A percentile compares a stretch with the other conserved stretches of the same genome.
phyloP scores from a whole-genome alignment of 23 red algal species.

The Gracilaria vermiculophylla region DNA sequence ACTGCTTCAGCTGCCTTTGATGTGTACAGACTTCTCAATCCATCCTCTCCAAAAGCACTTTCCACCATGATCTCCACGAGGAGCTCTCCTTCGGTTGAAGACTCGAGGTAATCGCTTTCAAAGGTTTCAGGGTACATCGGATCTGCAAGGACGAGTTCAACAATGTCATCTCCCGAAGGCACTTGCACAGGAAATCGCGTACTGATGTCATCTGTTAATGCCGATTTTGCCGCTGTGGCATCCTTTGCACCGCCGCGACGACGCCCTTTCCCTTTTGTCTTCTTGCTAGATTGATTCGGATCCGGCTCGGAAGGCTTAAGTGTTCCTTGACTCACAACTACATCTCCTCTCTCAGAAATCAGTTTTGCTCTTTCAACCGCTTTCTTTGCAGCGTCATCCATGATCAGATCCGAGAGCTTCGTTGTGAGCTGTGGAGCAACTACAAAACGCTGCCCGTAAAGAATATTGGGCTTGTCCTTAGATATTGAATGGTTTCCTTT shows the following conservation, averaged over 20 bases:
- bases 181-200: constrained; percentile 2
- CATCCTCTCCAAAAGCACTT: not conserved
- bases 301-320: not conserved
- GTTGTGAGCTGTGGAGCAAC: constrained; percentile 23
- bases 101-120: constrained; percentile 46
- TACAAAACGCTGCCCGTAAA: constrained; percentile 37
- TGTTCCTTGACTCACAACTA: constrained; percentile 34
- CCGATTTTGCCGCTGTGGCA: not conserved
- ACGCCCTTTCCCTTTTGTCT: constrained; percentile 49
- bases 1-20: constrained; percentile 45
- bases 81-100: constrained; percentile 7
- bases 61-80: constrained; percentile 17
- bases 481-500: not conserved
- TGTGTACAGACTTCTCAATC: not conserved
- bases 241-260: constrained; percentile 18
- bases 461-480: not conserved
- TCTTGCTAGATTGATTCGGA: not conserved
- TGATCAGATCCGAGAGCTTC: not conserved
- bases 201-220: not conserved
- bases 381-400: constrained; percentile 13
- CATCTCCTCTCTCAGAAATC: constrained; percentile 26
- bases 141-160: constrained; percentile 35
- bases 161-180: constrained; percentile 2
- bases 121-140: not conserved
- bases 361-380: constrained; percentile 25